Evolutionary conservation across 1,139 yeast species (phyloP).

Genomic region (Yamadazyma atmosphaerica): DNA sequence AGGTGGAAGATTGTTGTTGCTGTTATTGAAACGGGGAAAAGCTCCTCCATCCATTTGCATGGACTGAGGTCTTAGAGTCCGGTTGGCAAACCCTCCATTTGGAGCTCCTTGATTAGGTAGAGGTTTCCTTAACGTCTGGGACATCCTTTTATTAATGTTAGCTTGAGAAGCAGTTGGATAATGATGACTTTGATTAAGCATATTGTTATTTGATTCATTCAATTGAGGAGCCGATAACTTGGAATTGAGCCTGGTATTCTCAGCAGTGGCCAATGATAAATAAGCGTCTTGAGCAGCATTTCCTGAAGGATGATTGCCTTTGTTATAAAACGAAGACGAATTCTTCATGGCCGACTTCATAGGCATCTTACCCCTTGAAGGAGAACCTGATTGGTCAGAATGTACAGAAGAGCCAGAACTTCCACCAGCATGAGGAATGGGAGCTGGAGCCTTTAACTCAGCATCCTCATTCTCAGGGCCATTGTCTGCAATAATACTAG

Average conservation of each 20-base stretch:
- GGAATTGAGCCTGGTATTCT: slow-evolving; percentile 72
- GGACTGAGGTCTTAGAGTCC: slow-evolving; percentile 40
- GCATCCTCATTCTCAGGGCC: slow-evolving; percentile 1
- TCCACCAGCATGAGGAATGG: slow-evolving; percentile 8
- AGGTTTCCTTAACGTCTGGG: slow-evolving; percentile 33
- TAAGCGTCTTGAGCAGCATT: slow-evolving; percentile 61
- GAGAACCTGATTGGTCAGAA: slow-evolving; percentile 24
- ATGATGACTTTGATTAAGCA: slow-evolving; percentile 14
- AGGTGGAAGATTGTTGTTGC: background rate
- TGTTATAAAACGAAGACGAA: slow-evolving; percentile 27
- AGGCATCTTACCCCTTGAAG: slow-evolving; percentile 28
- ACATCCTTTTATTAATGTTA: slow-evolving; percentile 25
- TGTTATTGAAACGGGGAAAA: slow-evolving; percentile 1
- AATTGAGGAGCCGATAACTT: slow-evolving; percentile 47
- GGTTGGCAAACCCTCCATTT: slow-evolving; percentile 15
- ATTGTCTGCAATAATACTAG: slow-evolving; percentile 27
- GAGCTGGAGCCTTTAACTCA: slow-evolving; percentile 18
- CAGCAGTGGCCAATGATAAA: slow-evolving; percentile 70
- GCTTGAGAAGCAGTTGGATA: slow-evolving; percentile 13
- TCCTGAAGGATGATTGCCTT: slow-evolving; percentile 1
- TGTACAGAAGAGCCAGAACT: slow-evolving; percentile 33
- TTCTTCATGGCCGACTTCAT: slow-evolving; percentile 70
- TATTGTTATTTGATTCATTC: slow-evolving; percentile 17
- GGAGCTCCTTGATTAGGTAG: slow-evolving; percentile 16
- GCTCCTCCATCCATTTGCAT: slow-evolving; percentile 3